Evolutionary conservation across 768 basidiomycete species (phyloP).

Genomic region (Naganishia antarctica): DNA sequence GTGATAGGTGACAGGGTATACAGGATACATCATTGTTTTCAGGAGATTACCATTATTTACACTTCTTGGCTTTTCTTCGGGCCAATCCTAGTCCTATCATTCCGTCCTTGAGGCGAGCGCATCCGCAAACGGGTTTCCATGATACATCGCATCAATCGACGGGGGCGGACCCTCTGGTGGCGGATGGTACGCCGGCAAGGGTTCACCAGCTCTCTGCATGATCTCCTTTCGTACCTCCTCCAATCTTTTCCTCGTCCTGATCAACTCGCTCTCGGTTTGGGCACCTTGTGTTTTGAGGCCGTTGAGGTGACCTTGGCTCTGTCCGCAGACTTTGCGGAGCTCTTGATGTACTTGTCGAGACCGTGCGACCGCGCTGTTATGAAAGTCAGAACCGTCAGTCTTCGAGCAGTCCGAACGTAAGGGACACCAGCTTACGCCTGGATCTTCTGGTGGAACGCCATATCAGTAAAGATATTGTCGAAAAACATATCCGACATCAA

Average conservation of each 20-base stretch:
- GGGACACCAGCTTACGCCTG: neutral
- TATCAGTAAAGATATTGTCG: slow-evolving; percentile 28
- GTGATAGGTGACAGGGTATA: too few relatives aligned
- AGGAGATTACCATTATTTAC: too few relatives aligned
- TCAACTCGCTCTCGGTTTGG: slow-evolving; percentile 8
- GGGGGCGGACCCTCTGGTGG: slow-evolving; percentile 2
- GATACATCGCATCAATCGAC: neutral
- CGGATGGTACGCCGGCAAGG: slow-evolving; percentile 18
- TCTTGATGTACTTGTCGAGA: slow-evolving; percentile 8
- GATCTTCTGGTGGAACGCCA: slow-evolving; percentile 29
- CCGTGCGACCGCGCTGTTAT: neutral
- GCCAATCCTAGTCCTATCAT: neutral
- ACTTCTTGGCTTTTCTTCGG: neutral
- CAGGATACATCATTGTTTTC: too few relatives aligned
- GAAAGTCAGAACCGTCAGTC: neutral
- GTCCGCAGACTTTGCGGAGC: slow-evolving; percentile 12
- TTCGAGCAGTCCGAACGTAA: neutral
- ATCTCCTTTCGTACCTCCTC: slow-evolving; percentile 19
- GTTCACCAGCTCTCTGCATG: slow-evolving; percentile 22
- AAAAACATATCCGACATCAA: slow-evolving; percentile 26
- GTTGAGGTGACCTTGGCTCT: slow-evolving; percentile 16
- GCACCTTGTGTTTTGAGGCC: slow-evolving; percentile 4
- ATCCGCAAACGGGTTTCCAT: slow-evolving; percentile 25
- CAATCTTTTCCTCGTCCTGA: slow-evolving; percentile 6
- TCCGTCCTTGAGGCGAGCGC: slow-evolving; percentile 4